A percentile compares a stretch with the other conserved stretches of the same genome.
Evolutionary conservation across 2,329 filamentous ascomycete genomes (phyloP).

Genomic region (Sporothrix inflata): DNA sequence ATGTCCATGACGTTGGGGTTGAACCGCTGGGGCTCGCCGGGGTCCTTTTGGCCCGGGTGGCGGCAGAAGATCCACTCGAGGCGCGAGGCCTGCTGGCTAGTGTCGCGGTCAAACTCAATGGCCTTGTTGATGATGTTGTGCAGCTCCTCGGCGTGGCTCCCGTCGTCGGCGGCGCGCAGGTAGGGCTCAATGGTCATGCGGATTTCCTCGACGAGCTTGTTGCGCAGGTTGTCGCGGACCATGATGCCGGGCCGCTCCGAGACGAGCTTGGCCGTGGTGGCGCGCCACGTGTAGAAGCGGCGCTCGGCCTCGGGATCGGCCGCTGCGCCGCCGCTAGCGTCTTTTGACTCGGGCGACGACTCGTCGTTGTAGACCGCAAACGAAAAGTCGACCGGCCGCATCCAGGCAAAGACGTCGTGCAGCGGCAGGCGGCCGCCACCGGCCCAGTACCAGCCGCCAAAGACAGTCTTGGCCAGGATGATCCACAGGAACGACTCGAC

Average conservation of each 20-base stretch:
- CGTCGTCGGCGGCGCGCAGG: conserved; percentile 22
- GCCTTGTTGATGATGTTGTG: conserved; percentile 27
- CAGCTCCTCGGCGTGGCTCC: conserved; percentile 22
- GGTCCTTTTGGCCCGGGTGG: conserved; percentile 11
- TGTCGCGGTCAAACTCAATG: conserved; percentile 29
- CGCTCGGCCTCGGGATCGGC: conserved; percentile 28
- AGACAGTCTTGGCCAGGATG: conserved; percentile 17
- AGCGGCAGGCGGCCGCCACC: conserved; percentile 18
- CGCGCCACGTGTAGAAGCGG: conserved; percentile 29
- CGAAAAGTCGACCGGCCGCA: conserved; percentile 22
- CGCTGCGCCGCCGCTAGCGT: background rate
- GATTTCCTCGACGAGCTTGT: conserved; percentile 25
- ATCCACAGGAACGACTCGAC: conserved; percentile 28
- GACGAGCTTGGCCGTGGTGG: conserved; percentile 26
- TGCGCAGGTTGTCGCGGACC: conserved; percentile 13
- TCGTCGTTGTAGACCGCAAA: conserved; percentile 2
- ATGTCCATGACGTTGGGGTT: conserved; percentile 22
- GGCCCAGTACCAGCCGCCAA: conserved; percentile 30
- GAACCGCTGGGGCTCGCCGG: conserved; percentile 2
- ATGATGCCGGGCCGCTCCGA: conserved; percentile 7
- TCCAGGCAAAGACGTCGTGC: conserved; percentile 13
- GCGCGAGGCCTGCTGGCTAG: conserved; percentile 27
- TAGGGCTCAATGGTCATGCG: conserved; percentile 18
- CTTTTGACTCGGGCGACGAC: background rate
- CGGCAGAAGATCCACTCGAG: conserved; percentile 28